These are phyloP conservation scores for Mollisia scopiformis DNA, from an alignment of 2,329 filamentous ascomycete species.

Conservation along the genomic window DNA sequence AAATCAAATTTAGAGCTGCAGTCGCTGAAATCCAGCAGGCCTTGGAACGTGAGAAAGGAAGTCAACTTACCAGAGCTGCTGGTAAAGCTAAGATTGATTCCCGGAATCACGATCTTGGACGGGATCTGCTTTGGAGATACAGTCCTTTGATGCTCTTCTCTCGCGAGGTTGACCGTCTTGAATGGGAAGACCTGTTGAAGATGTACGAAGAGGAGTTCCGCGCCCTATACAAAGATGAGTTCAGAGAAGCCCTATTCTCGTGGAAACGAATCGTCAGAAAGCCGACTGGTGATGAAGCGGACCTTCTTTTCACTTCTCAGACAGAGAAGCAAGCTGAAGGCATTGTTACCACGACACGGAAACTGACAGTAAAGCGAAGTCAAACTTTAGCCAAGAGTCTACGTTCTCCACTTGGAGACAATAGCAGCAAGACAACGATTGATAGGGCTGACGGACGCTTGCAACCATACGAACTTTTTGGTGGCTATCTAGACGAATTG, in stretches of 20 bases:
- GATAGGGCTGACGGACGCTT: constrained; percentile 70
- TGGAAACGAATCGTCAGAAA: constrained; percentile 84
- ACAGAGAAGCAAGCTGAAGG: constrained; percentile 84
- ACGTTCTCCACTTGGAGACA: constrained; percentile 69
- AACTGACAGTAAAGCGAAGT: constrained; percentile 91
- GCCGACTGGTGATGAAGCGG: constrained; percentile 74
- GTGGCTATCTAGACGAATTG: constrained; percentile 78
- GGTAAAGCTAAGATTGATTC: constrained; percentile 67
- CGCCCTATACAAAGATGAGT: constrained; percentile 79
- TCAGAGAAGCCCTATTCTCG: constrained; percentile 73
- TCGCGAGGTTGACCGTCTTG: constrained; percentile 77
- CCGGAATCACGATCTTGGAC: constrained; percentile 70
- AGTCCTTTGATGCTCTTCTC: constrained; percentile 86
- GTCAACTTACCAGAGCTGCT: constrained; percentile 51
- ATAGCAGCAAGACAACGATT: constrained; percentile 49
- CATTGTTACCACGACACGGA: constrained; percentile 76
- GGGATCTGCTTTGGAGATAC: constrained; percentile 83
- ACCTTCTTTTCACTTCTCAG: constrained; percentile 85
- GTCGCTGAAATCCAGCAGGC: constrained; percentile 70
- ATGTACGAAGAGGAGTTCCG: constrained; percentile 80
- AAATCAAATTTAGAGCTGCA: constrained; percentile 76
- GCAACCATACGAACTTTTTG: constrained; percentile 80
- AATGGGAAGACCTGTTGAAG: constrained; percentile 80
- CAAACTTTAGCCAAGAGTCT: constrained; percentile 81
- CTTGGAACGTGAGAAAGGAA: constrained; percentile 51